These are phyloP conservation scores for Diutina catenulata DNA, from an alignment of 1,139 yeast species.

Conservation along the genomic window DNA sequence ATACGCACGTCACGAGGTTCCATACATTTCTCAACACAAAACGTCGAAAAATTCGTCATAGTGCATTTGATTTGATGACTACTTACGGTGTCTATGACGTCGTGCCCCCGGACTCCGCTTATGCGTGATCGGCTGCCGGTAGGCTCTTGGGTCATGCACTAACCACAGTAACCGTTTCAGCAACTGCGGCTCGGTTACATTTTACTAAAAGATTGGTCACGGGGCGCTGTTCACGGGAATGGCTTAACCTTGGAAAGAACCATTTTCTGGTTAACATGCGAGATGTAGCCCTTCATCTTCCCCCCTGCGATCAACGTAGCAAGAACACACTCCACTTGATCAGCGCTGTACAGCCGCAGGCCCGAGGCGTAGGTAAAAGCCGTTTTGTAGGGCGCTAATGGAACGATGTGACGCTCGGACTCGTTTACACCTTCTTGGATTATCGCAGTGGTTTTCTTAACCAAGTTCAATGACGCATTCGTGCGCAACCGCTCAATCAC, in stretches of 20 bases:
- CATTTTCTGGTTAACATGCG: slow-evolving; percentile 61
- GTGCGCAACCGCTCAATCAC: slow-evolving; percentile 44
- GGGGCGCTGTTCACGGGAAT: slow-evolving; percentile 59
- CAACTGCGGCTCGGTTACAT: too few species aligned
- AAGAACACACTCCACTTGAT: slow-evolving; percentile 59
- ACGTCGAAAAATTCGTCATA: too few species aligned
- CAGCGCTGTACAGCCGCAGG: slow-evolving; percentile 11
- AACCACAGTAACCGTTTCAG: too few species aligned
- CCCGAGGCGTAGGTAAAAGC: slow-evolving; percentile 31
- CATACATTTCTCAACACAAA: too few species aligned
- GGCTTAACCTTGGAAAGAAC: slow-evolving; percentile 70
- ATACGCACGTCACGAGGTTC: too few species aligned
- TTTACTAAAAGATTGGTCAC: too few species aligned
- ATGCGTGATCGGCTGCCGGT: too few species aligned
- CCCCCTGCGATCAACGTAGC: slow-evolving; percentile 59
- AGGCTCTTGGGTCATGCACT: too few species aligned
- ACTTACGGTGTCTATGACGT: too few species aligned
- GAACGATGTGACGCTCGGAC: slow-evolving; percentile 24
- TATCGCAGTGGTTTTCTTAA: slow-evolving; percentile 29
- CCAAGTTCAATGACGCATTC: slow-evolving; percentile 39
- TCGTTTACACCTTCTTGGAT: slow-evolving; percentile 11
- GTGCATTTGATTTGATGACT: too few species aligned
- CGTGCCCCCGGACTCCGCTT: too few species aligned
- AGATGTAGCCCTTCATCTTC: slow-evolving; percentile 68
- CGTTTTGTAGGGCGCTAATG: slow-evolving; percentile 32